phyloP scores from a whole-genome alignment of 257 asterid species.

The Solanum sitiens region DNA sequence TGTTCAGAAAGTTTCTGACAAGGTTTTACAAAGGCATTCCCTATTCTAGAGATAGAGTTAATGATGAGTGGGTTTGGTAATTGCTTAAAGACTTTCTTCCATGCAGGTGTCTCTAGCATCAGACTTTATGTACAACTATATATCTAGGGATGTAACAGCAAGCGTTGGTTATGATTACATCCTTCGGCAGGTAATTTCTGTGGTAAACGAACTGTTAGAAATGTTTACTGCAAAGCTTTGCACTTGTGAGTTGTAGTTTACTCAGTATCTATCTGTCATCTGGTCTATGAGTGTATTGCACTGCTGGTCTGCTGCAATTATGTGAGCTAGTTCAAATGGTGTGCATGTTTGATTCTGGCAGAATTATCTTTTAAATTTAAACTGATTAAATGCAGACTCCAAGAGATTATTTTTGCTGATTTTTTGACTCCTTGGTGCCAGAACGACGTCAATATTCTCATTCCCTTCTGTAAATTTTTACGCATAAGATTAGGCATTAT shows the following conservation, averaged over 20 bases:
- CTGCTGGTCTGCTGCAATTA: not conserved
- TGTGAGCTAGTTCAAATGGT: not conserved
- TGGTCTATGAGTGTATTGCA: not conserved
- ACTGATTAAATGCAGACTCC: too few relatives aligned
- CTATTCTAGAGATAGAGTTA: not conserved
- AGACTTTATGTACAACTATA: conserved; percentile 67
- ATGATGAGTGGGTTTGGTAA: not conserved
- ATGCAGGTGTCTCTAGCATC: conserved; percentile 68
- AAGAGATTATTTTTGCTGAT: not conserved
- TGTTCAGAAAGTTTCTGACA: conserved; percentile 66
- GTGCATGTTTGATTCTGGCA: not conserved
- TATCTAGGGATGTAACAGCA: conserved; percentile 63
- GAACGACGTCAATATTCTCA: not conserved
- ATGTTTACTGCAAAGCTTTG: not conserved
- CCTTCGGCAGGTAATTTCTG: conserved; percentile 53
- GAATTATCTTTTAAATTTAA: not conserved
- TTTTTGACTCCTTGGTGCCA: not conserved
- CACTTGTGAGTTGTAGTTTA: not conserved
- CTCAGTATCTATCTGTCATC: not conserved
- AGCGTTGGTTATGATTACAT: conserved; percentile 69
- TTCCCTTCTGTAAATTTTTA: not conserved
- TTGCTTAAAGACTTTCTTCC: conserved; percentile 1
- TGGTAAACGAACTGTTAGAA: not conserved
- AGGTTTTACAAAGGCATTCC: conserved; percentile 16
- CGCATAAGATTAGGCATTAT: not conserved